Evolutionary conservation across 805 yeast species (phyloP).

Genomic region (Wickerhamiella cacticola): DNA sequence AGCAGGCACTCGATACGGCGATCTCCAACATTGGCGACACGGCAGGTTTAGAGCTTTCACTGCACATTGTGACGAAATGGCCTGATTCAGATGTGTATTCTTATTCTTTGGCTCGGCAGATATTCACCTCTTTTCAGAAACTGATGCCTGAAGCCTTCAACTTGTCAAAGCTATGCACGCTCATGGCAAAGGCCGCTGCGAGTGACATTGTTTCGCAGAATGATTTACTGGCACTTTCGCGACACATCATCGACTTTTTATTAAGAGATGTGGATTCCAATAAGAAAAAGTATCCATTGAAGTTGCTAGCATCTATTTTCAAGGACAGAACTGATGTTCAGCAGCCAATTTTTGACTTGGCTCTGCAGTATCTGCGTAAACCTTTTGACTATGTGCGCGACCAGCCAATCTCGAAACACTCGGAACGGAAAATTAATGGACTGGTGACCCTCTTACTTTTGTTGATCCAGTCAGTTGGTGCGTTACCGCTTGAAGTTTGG

Average conservation of each 20-base stretch:
- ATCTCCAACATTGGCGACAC: neutral
- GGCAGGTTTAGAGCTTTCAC: neutral
- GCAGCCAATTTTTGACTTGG: neutral
- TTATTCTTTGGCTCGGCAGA: neutral
- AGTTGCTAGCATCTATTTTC: neutral
- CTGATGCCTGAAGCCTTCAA: neutral
- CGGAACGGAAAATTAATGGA: neutral
- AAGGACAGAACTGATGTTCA: neutral
- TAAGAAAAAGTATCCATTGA: neutral
- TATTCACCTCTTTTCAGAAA: neutral
- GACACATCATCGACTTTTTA: neutral
- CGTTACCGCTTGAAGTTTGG: neutral
- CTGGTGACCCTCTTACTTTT: neutral
- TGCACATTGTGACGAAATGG: neutral
- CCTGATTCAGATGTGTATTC: conserved; percentile 1
- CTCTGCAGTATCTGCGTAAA: conserved; percentile 7
- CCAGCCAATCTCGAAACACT: conserved; percentile 7
- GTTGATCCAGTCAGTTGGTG: conserved; percentile 9
- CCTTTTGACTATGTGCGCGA: conserved; percentile 4
- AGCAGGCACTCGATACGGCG: neutral
- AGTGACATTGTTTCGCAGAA: neutral
- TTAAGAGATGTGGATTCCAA: neutral
- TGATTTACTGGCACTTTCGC: neutral
- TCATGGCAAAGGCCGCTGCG: neutral
- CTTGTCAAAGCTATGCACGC: neutral